Evolutionary conservation across 495 filamentous ascomycete species (phyloP).

Genomic region (Hypoxylon intermedium): DNA sequence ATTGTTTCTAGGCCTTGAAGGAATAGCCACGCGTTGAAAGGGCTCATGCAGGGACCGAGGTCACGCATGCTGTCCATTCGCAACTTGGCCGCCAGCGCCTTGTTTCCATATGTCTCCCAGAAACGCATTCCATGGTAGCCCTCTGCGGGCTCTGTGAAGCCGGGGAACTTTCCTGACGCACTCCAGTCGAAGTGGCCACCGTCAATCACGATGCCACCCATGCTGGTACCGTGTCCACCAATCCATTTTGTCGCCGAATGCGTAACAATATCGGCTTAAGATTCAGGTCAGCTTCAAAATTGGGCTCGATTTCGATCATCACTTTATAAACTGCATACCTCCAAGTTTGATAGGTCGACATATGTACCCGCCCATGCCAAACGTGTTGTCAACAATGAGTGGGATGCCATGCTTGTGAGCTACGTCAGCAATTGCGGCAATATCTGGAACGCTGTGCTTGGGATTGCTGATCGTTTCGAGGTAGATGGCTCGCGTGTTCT

Average conservation of each 20-base stretch:
- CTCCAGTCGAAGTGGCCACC: slow-evolving; percentile 54
- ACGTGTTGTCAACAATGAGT: slow-evolving; percentile 52
- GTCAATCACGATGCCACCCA: slow-evolving; percentile 54
- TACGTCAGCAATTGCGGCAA: slow-evolving; percentile 49
- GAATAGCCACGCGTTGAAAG: slow-evolving; percentile 53
- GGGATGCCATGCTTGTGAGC: slow-evolving; percentile 52
- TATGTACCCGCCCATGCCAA: slow-evolving; percentile 53
- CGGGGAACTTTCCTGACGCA: slow-evolving; percentile 49
- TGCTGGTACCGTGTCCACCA: slow-evolving; percentile 51
- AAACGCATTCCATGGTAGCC: slow-evolving; percentile 53
- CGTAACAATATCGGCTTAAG: slow-evolving; percentile 50
- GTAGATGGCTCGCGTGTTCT: slow-evolving; percentile 51
- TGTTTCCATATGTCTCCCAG: slow-evolving; percentile 52
- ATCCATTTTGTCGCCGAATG: slow-evolving; percentile 55
- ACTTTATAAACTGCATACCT: slow-evolving; percentile 33
- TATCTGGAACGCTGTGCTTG: slow-evolving; percentile 51
- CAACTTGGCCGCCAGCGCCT: slow-evolving; percentile 48
- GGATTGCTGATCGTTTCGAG: slow-evolving; percentile 54
- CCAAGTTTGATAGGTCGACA: slow-evolving; percentile 49
- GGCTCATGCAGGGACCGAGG: slow-evolving; percentile 49
- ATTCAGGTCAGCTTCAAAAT: slow-evolving; percentile 30
- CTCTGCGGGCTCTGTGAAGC: slow-evolving; percentile 51
- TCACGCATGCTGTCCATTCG: slow-evolving; percentile 54
- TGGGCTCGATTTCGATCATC: not conserved
- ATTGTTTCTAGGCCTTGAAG: slow-evolving; percentile 51